Base-by-base conservation (phyloP, 148 eudicot genomes). In the Amaranthus palmeri region DNA sequence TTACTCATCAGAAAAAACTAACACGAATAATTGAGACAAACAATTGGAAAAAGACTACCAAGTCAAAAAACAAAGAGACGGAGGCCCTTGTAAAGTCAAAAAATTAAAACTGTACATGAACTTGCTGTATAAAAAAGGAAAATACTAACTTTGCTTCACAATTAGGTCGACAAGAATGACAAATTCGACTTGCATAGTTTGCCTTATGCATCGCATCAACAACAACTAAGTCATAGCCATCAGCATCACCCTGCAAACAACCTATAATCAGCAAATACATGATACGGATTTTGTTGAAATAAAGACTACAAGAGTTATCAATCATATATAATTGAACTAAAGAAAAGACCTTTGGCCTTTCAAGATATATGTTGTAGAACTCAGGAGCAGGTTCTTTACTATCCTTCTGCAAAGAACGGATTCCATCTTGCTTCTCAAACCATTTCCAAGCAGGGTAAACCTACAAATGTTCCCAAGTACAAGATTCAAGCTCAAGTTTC, bases 141-240 rank as follows among this genome's bases (percentile, higher is more conserved):
- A 70, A 69, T 44, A 81, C 98, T 78, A 64, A 93, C 98, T 93
- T 93, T 77, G 98, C 98, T 80, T 93, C 98, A 84, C 98, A 93
- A 75, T 93, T 93, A 70, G 98, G 98, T 69, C 87, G 88, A 75
- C 98, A 93, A 15, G 98, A 93, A 80, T 93, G 98, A 74, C 98
- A 93, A 72, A 93, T 93, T 69, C 98, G 90, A 72, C 98, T 93
- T 18, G 98, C 98, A 86, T 91, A 93, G 77, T 93, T 93, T 67
- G 98, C 98, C 77, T 91, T 93, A 84, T 93, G 98, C 98, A 93
- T 93, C 63, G 98, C 98, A 83, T 93, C 98, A 73, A 93, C 98
- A 78, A 93, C 98, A 4, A 93, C 91, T 73, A 93, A 75, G 80
- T 93, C 98, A 85, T 93, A 93, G 15, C 98, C 98, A 88, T 89